Conservation (phyloP, 495 filamentous ascomycete genomes). For the Penicilliopsis zonata region DNA sequence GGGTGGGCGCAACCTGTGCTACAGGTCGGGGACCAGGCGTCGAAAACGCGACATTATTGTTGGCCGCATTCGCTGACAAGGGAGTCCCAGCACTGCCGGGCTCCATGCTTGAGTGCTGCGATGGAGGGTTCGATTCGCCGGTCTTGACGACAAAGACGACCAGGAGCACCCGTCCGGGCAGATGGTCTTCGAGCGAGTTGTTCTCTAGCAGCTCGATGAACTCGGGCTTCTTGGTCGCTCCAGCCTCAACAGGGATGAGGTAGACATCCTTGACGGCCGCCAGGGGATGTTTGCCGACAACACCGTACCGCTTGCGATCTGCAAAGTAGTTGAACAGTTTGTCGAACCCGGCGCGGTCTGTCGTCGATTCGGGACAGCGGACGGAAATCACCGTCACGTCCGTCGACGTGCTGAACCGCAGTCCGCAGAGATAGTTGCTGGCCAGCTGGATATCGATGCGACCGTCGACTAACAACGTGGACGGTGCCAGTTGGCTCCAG, state of each 20-base stretch:
- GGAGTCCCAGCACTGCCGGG: slow-evolving; percentile 29
- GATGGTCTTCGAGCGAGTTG: slow-evolving; percentile 52
- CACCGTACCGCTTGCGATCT: slow-evolving; percentile 66
- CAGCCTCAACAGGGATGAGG: slow-evolving; percentile 60
- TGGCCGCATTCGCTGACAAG: slow-evolving; percentile 25
- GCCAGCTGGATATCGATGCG: slow-evolving; percentile 71
- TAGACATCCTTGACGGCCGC: slow-evolving; percentile 67
- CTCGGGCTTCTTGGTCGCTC: slow-evolving; percentile 44
- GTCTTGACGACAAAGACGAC: slow-evolving; percentile 64
- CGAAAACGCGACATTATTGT: slow-evolving; percentile 22
- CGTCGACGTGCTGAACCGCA: slow-evolving; percentile 58
- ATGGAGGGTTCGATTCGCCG: slow-evolving; percentile 29
- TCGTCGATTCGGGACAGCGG: slow-evolving; percentile 38
- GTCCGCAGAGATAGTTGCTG: slow-evolving; percentile 75
- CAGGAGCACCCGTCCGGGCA: slow-evolving; percentile 59
- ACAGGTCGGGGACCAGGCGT: slow-evolving; percentile 12
- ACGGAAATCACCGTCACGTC: slow-evolving; percentile 64
- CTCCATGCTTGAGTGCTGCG: slow-evolving; percentile 28
- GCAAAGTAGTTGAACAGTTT: slow-evolving; percentile 70
- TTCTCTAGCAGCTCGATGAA: slow-evolving; percentile 70
- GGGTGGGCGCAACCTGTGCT: slow-evolving; percentile 16
- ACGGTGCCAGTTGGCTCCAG: slow-evolving; percentile 61
- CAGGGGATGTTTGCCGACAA: slow-evolving; percentile 57
- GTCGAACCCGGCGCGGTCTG: slow-evolving; percentile 44
- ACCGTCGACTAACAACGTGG: slow-evolving; percentile 62